These are phyloP conservation scores for Escovopsis weberi DNA, from an alignment of 2,329 filamentous ascomycete genomes.

Conservation along the genomic window DNA sequence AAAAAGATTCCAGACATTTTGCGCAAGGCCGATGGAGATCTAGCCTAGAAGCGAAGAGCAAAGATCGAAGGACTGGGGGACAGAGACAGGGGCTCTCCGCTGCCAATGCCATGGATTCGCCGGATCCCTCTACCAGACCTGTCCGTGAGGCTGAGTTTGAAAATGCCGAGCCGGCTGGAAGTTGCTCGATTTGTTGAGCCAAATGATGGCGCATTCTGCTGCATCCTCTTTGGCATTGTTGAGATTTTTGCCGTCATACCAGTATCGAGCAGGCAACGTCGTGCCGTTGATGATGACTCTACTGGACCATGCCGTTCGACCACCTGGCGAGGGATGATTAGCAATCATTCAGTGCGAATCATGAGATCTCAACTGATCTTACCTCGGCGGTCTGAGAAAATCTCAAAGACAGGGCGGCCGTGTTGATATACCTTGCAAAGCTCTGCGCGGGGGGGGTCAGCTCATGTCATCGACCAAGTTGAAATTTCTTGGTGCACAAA, in stretches of 20 bases:
- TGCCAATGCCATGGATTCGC: too few relatives aligned
- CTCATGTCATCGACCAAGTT: neutral
- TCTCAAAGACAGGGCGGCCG: constrained; percentile 46
- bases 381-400: constrained; percentile 65
- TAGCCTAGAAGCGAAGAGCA: too few relatives aligned
- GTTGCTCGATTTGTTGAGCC: constrained; percentile 24
- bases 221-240: constrained; percentile 84
- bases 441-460: constrained; percentile 23
- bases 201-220: constrained; percentile 63
- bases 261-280: constrained; percentile 60
- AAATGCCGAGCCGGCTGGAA: too few relatives aligned
- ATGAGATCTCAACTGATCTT: constrained; percentile 8
- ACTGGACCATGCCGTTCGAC: constrained; percentile 83
- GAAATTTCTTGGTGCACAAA: neutral
- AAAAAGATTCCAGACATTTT: too few relatives aligned
- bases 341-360: neutral
- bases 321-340: constrained; percentile 38
- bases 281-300: constrained; percentile 56
- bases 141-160: too few relatives aligned
- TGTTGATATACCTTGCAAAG: constrained; percentile 41
- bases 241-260: constrained; percentile 81
- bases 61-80: too few relatives aligned
- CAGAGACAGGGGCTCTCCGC: too few relatives aligned
- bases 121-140: too few relatives aligned
- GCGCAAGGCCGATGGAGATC: too few relatives aligned